phyloP scores from a whole-genome alignment of 768 basidiomycete genomes.

The Mycena kentingensis region DNA sequence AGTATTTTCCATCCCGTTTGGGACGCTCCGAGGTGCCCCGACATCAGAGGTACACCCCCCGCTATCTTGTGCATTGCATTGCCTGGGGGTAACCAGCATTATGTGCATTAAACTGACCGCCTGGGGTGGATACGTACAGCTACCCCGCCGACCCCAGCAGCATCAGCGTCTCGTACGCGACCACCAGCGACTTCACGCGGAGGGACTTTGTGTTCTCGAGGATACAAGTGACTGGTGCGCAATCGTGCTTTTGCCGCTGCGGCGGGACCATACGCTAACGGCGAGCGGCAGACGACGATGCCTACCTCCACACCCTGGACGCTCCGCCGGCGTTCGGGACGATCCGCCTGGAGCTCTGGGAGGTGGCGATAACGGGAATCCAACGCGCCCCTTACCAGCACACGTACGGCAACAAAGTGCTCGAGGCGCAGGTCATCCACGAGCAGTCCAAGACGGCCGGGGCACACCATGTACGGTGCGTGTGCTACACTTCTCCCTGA shows the following conservation, averaged over 20 bases:
- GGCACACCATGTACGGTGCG: conserved; percentile 35
- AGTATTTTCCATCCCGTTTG: no score
- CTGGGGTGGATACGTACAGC: no score
- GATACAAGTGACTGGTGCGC: conserved; percentile 28
- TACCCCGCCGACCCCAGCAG: conserved; percentile 15
- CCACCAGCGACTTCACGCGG: conserved; percentile 33
- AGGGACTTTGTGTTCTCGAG: conserved; percentile 34
- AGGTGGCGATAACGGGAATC: conserved; percentile 27
- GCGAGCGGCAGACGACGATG: conserved; percentile 23
- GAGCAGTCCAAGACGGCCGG: conserved; percentile 38
- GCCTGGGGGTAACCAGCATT: no score
- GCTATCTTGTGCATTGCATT: no score
- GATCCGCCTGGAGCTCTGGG: conserved; percentile 36
- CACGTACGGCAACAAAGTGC: conserved; percentile 25
- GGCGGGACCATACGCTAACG: background rate
- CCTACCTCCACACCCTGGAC: conserved; percentile 25
- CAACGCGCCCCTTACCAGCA: conserved; percentile 28
- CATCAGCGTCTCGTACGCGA: conserved; percentile 27
- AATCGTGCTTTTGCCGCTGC: background rate
- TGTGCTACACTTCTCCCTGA: background rate
- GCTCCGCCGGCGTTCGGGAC: conserved; percentile 29
- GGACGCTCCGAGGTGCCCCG: no score
- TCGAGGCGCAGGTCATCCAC: conserved; percentile 33
- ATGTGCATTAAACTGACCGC: no score
- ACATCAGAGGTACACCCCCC: no score